Conservation (phyloP, 2,329 filamentous ascomycete genomes). For the Metarhizium rileyi region DNA sequence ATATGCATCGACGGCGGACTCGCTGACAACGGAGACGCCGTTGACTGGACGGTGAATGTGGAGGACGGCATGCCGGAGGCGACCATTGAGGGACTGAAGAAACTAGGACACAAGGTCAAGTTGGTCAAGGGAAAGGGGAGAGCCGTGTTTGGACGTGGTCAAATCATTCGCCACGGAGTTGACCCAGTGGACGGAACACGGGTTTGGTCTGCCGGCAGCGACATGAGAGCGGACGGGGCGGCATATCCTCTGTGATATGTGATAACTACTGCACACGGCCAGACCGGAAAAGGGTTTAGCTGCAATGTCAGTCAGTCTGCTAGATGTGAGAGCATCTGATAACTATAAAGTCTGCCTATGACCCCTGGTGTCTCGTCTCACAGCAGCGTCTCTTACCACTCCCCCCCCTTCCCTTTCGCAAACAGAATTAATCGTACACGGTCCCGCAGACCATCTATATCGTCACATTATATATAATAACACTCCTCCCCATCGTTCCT, state of each 20-base stretch:
- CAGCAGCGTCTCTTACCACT: too few relatives aligned
- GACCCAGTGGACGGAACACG: slow-evolving; percentile 58
- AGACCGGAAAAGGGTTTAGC: not conserved
- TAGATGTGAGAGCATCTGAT: not conserved
- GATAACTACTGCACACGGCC: too few relatives aligned
- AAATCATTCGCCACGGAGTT: slow-evolving; percentile 70
- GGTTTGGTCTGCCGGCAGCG: slow-evolving; percentile 84
- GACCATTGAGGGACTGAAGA: slow-evolving; percentile 55
- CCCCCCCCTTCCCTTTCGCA: not conserved
- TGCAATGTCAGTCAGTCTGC: too few relatives aligned
- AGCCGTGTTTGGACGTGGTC: slow-evolving; percentile 71
- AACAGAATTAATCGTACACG: not conserved
- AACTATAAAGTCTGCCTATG: not conserved
- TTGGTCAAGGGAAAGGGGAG: slow-evolving; percentile 57
- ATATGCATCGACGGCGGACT: slow-evolving; percentile 74
- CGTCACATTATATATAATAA: slow-evolving; percentile 15
- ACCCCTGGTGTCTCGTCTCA: not conserved
- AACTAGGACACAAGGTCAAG: slow-evolving; percentile 63
- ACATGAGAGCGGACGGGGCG: slow-evolving; percentile 74
- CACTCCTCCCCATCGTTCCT: slow-evolving; percentile 22
- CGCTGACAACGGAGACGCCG: slow-evolving; percentile 47
- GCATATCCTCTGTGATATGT: slow-evolving; percentile 39
- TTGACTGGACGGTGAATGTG: slow-evolving; percentile 59
- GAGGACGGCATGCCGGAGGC: slow-evolving; percentile 72
- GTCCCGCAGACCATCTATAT: slow-evolving; percentile 3